Evolutionary conservation across 2,329 filamentous ascomycete genomes (phyloP).

Genomic region (Alternaria sp.): DNA sequence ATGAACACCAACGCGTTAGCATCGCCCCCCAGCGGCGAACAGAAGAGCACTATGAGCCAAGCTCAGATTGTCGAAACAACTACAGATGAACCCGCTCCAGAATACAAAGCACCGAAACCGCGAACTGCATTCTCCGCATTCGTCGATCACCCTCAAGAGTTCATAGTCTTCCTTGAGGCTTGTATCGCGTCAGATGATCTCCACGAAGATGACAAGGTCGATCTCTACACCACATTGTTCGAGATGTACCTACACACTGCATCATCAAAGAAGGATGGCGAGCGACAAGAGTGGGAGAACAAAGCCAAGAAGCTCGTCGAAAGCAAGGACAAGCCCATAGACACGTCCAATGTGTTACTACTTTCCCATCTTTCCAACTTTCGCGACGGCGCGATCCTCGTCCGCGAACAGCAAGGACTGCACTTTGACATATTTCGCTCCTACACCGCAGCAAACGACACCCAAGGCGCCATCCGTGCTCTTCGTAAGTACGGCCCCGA

Average conservation of each 20-base stretch:
- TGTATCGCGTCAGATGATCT: conserved; percentile 76
- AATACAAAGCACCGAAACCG: conserved; percentile 82
- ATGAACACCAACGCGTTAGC: conserved; percentile 72
- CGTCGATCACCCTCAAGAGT: conserved; percentile 90
- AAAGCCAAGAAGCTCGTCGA: conserved; percentile 92
- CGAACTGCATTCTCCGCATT: conserved; percentile 94
- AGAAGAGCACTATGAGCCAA: conserved; percentile 64
- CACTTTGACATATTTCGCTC: conserved; percentile 96
- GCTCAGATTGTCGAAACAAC: conserved; percentile 62
- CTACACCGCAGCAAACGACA: conserved; percentile 92
- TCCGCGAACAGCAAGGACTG: conserved; percentile 91
- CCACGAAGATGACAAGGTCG: conserved; percentile 77
- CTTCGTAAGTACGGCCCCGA: conserved; percentile 89
- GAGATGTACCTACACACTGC: conserved; percentile 98
- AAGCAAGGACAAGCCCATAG: conserved; percentile 79
- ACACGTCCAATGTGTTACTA: conserved; percentile 91
- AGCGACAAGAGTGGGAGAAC: conserved; percentile 83
- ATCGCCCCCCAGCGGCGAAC: conserved; percentile 62
- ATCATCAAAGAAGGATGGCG: conserved; percentile 72
- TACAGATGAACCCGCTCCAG: conserved; percentile 60
- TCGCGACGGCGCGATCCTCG: conserved; percentile 85
- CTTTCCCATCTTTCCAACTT: conserved; percentile 93
- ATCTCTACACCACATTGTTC: conserved; percentile 93
- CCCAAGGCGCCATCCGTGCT: conserved; percentile 85
- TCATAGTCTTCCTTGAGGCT: conserved; percentile 90